Percentiles rank a stretch among this genome's conserved stretches.
These are phyloP conservation scores for Colletotrichum filicis DNA, from an alignment of 2,329 filamentous ascomycete genomes.

Conservation along the genomic window DNA sequence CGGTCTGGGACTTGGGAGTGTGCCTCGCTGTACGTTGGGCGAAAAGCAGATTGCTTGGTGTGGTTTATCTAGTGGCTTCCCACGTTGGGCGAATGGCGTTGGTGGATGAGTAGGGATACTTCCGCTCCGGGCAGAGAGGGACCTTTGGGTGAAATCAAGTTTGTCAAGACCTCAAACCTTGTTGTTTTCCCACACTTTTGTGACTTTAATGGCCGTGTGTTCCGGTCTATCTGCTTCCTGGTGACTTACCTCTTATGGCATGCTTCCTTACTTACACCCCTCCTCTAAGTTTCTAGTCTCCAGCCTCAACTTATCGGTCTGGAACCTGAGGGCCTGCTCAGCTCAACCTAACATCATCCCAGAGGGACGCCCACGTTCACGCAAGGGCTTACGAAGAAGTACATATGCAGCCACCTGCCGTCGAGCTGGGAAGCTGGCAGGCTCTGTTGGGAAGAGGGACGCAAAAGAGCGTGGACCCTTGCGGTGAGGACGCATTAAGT, in stretches of 20 bases:
- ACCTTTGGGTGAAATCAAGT: neutral
- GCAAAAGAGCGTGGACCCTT: neutral
- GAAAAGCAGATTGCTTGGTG: neutral
- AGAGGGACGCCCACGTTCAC: neutral
- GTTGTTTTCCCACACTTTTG: neutral
- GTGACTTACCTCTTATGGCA: neutral
- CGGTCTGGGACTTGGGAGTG: neutral
- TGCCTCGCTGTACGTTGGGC: neutral
- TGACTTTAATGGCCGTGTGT: neutral
- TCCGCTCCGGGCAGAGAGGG: neutral
- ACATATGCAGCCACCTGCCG: neutral
- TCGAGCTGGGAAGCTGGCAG: neutral
- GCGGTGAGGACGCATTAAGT: neutral
- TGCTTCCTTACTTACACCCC: too few relatives aligned
- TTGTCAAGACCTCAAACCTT: neutral
- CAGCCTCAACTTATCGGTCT: neutral
- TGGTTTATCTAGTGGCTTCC: neutral
- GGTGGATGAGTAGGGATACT: neutral
- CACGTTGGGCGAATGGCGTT: constrained; percentile 4
- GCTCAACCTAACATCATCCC: neutral
- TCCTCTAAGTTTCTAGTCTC: too few relatives aligned
- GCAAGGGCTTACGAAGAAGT: neutral
- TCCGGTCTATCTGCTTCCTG: neutral
- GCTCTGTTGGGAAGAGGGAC: neutral
- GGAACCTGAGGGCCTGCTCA: neutral